Base-by-base conservation (phyloP, 2,329 filamentous ascomycete species). In the Aspergillus thermomutatus region DNA sequence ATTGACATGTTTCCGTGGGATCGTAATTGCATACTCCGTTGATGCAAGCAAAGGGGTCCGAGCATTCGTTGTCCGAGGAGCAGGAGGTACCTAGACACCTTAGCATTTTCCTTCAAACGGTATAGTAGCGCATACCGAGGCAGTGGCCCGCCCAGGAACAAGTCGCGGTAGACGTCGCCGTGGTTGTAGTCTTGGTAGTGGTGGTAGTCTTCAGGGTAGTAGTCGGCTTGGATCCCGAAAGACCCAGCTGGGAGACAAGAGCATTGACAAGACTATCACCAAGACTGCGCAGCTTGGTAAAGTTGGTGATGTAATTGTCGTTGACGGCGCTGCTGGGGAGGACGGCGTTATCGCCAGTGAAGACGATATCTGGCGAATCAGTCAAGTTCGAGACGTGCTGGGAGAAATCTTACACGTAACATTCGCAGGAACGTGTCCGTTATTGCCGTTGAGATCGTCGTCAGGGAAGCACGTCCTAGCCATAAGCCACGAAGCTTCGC, bases 111-210 rank as follows among this genome's bases (percentile, higher is more conserved):
- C 28, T 34, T 34, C 28, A 6, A 6, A 11, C 6, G 28, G 11
- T 6, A 6, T 6, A 34, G 28, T 11, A 6, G 28, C n/a, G 11
- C 28, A 6, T 34, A 34, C 28, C 28, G 28, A 34, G 28, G 11
- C 28, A 34, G 28, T 34, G 28, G 28, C 28, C 28, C 28, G 6
- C 28, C 28, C 28, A 34, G 28, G n/a, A n/a, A n/a, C n/a, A n/a
- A n/a, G n/a, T n/a, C n/a, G n/a, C n/a, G n/a, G n/a, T n/a, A n/a
- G n/a, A n/a, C n/a, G n/a, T n/a, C n/a, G 28, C 28, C 6, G 28
- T 34, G 28, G 28, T 6, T 6, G 28, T 86, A 87, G 60, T 76
- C 77, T 19, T 68, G 19, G 19, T 31, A 26, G 41, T 49, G 25
- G 19, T 48, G 21, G 50, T 25, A 2, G 25, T 48, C 14, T 27